These are phyloP conservation scores for Collybia nuda DNA, from an alignment of 768 basidiomycete genomes.

Conservation along the genomic window DNA sequence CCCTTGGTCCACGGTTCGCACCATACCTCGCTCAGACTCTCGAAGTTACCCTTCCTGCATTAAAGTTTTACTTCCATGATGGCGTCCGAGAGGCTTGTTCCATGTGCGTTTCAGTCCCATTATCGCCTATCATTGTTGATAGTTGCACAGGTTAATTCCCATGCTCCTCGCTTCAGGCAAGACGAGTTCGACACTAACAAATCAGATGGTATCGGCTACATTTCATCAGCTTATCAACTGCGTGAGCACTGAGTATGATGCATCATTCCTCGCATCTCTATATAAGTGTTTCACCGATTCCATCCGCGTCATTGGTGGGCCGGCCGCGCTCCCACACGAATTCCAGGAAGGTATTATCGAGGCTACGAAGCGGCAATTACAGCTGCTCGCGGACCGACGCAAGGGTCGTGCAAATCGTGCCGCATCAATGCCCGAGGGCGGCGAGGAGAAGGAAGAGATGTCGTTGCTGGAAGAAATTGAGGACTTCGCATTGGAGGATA, in stretches of 20 bases:
- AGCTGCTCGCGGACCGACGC: constrained; percentile 65
- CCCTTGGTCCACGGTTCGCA: constrained; percentile 63
- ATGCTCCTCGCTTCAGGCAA: constrained; percentile 71
- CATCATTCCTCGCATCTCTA: constrained; percentile 75
- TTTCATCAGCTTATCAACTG: constrained; percentile 64
- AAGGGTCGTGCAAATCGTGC: constrained; percentile 48
- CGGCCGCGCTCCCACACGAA: constrained; percentile 49
- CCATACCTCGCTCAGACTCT: constrained; percentile 73
- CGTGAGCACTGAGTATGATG: constrained; percentile 67
- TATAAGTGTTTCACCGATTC: constrained; percentile 71
- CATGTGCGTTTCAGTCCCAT: constrained; percentile 45
- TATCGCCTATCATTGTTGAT: too few species aligned
- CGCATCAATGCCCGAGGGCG: constrained; percentile 14
- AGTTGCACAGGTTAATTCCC: constrained; percentile 58
- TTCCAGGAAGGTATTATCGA: constrained; percentile 57
- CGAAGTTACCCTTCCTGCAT: constrained; percentile 67
- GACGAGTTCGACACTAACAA: constrained; percentile 59
- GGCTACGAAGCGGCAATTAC: constrained; percentile 72
- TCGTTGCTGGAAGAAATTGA: constrained; percentile 80
- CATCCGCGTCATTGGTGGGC: constrained; percentile 57
- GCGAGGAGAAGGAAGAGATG: constrained; percentile 63
- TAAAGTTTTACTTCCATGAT: constrained; percentile 82
- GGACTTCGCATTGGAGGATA: constrained; percentile 79
- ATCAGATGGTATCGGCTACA: constrained; percentile 67
- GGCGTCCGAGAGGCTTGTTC: constrained; percentile 80